Evolutionary conservation across 176 grass and related monocot species (phyloP), one percentile per base, ranked within the genome.

Genomic region (Zea mays): DNA sequence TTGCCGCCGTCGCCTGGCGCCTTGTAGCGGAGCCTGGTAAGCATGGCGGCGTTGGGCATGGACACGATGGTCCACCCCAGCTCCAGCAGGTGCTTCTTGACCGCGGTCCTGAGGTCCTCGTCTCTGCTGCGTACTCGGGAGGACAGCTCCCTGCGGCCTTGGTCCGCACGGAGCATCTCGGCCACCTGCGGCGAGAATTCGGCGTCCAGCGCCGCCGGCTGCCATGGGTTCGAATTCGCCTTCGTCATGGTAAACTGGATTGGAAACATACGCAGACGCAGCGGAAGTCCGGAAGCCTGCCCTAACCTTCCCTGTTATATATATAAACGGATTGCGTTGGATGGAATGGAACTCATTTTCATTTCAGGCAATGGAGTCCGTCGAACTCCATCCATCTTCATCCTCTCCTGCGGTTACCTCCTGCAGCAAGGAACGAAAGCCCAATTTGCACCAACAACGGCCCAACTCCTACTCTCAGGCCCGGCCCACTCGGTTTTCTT

Each of bases 21-120:
- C 9, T 2, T 10, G 40, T 83, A 88, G 15, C 79, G 56, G 33
- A 73, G 67, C 69, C 80, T 71, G 4, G 75, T 50, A 12, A 64
- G 59, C 17, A 79, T 67, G 17, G 5, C 67, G 37, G 83, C 60
- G 36, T 55, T 75, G 65, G 19, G 50, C 63, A 4, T 83, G 56
- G 70, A 37, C 14, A 84, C 41, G 58, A 89, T 79, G 14, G 4
- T 77, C 90, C 90, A 92, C 6, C 86, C 83, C 34, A 81, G 37
- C 57, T 76, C 72, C 51, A 82, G 62, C 7, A 93, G 71, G 61
- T 93, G 90, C 54, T 78, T 93, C 70, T 55, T 84, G 21, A 93
- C 2, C 47, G 50, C 49, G 6, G 6, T 13, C 16, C 33, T 36
- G 0, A 71, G 42, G 13, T 0, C 14, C 14, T 61, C 54, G 55